Evolutionary conservation across 2,329 filamentous ascomycete genomes (phyloP).

Genomic region (Penicillium capsulatum): DNA sequence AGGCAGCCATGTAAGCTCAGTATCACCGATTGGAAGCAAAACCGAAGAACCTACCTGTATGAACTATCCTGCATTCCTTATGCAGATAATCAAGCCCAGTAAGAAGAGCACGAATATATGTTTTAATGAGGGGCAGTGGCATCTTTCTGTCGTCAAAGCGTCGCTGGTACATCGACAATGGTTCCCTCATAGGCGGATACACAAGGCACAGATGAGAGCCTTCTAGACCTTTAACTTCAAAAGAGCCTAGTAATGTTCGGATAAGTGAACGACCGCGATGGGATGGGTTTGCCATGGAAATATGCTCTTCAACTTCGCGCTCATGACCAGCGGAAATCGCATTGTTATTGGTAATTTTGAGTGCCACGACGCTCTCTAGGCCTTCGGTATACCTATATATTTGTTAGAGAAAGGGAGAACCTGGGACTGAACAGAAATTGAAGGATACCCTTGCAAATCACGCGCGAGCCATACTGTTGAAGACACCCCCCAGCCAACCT

Average conservation of each 20-base stretch:
- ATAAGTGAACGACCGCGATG: constrained; percentile 21
- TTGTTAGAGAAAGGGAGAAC: too few relatives aligned
- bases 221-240: constrained; percentile 18
- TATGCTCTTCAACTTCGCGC: constrained; percentile 28
- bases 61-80: constrained; percentile 36
- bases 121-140: constrained; percentile 28
- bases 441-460: constrained; percentile 17
- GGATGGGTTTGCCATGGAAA: constrained; percentile 23
- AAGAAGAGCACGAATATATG: constrained; percentile 35
- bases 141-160: constrained; percentile 26
- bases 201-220: constrained; percentile 34
- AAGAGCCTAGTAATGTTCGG: constrained; percentile 24
- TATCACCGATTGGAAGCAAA: neutral
- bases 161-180: constrained; percentile 29
- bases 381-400: too few relatives aligned
- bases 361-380: neutral
- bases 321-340: constrained; percentile 14
- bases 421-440: neutral
- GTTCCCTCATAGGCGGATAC: constrained; percentile 36
- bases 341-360: constrained; percentile 29
- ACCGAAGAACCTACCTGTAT: constrained; percentile 38
- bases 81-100: constrained; percentile 42
- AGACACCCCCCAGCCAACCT: constrained; percentile 41
- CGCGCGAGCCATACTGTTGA: constrained; percentile 46
- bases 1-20: neutral